Evolutionary conservation across 306 rosid genomes (phyloP).

Genomic region (Aeschynomene evenia): DNA sequence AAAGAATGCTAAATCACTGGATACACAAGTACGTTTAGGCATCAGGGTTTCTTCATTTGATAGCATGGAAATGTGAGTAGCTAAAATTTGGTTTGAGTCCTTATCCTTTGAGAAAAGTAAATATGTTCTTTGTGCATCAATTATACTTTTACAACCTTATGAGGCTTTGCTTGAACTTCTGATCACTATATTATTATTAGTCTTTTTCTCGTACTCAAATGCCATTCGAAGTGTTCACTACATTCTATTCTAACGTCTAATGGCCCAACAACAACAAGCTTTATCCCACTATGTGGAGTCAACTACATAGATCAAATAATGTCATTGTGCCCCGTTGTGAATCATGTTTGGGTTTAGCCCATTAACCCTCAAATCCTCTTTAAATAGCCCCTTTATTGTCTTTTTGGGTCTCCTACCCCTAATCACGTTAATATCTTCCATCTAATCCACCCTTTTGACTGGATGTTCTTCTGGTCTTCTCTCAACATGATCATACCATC

Average conservation of each 20-base stretch:
- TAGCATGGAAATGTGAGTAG: slow-evolving; percentile 70
- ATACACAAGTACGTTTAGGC: slow-evolving; percentile 58
- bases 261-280: no score
- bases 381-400: no score
- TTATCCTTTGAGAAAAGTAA: slow-evolving; percentile 10
- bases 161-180: slow-evolving; percentile 15
- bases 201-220: slow-evolving; percentile 4
- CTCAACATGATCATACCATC: no score
- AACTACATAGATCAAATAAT: no score
- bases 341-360: no score
- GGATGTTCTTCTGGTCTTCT: no score
- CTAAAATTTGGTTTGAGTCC: background rate
- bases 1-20: slow-evolving; percentile 40
- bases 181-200: slow-evolving; percentile 5
- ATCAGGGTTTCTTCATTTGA: slow-evolving; percentile 68
- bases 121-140: slow-evolving; percentile 11
- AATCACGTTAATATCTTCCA: no score
- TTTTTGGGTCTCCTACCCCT: no score
- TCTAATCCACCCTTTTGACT: no score
- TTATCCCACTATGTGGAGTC: no score
- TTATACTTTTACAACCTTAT: background rate
- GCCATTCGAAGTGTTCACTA: slow-evolving; percentile 5
- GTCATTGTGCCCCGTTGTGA: no score
- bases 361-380: no score
- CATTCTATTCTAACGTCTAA: slow-evolving; percentile 7